Base-by-base conservation (phyloP, 495 filamentous ascomycete genomes). In the Hyphodiscus hymeniophilus region DNA sequence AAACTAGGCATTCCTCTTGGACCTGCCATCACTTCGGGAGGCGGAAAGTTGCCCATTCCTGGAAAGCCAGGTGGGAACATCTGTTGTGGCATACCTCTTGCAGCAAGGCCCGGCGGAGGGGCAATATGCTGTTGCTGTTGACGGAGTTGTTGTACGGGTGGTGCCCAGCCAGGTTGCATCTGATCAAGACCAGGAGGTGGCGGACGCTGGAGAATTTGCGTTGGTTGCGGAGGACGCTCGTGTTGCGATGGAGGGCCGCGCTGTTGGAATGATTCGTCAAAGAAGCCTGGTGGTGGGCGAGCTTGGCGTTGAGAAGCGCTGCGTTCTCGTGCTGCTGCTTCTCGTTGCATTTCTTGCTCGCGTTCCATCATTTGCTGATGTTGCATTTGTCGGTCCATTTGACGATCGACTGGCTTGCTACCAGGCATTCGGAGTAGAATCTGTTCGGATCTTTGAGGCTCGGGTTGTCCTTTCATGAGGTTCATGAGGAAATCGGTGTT, bases 401-500 rank as follows among this genome's bases (percentile, higher is more conserved):
- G 40, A 22, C 39, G 41, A 21, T 31, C 45, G 10, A 28, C 26
- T 7, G 7, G 43, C 33, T 41, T 60, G 38, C 23, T 15, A 12
- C 21, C 23, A 36, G 48, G 51, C 46, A 57, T 50, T 28, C 57
- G 26, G 42, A 60, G 26, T 15, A 58, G 40, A 36, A 58, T 13
- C 24, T 61, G 56, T 22, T 61, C 58, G 7, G 46, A 35, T 35
- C 55, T 8, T 34, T 52, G 50, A 15, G 59, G 57, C 15, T 76
- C 73, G 0, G 71, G 66, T 7, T 61, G 59, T 24, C 60, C 55
- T 31, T 68, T 65, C 75, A 79, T 77, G 3, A 79, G 63, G 26
- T 63, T 64, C 62, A 79, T 75, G 30, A 79, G 66, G 45, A 76
- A 79, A 36, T 75, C 74, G 12, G 69, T 65, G 38, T 77, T 71